Conservation (phyloP, 139 green algal genomes). For the Chlamydomonas applanata region DNA sequence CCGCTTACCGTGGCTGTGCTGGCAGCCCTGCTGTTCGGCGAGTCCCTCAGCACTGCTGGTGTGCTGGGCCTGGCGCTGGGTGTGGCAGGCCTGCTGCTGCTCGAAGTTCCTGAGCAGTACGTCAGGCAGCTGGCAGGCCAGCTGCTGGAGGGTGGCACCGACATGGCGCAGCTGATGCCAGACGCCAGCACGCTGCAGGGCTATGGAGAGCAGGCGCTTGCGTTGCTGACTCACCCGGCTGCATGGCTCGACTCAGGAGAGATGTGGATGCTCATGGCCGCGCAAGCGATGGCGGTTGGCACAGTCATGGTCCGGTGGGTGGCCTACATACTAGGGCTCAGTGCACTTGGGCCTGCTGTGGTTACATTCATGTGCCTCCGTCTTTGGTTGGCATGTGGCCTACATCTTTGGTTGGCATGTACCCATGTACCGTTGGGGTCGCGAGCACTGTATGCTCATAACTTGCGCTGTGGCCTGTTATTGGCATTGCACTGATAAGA, state of each 20-base stretch:
- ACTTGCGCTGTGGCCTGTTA: too few relatives aligned
- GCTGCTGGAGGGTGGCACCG: background rate
- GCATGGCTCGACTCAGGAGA: constrained; percentile 74
- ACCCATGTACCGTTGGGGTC: too few relatives aligned
- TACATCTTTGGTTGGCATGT: too few relatives aligned
- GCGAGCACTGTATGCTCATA: too few relatives aligned
- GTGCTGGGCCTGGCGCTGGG: constrained; percentile 73
- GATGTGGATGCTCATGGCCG: constrained; percentile 95
- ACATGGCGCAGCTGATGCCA: background rate
- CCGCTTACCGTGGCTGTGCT: constrained; percentile 88
- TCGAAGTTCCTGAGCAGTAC: constrained; percentile 79
- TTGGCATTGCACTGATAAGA: too few relatives aligned
- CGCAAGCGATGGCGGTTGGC: constrained; percentile 95
- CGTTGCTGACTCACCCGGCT: constrained; percentile 4
- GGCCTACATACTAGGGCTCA: background rate
- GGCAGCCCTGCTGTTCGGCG: constrained; percentile 89
- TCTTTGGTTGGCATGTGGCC: too few relatives aligned
- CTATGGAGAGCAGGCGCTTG: background rate
- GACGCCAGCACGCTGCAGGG: too few relatives aligned
- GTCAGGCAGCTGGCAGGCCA: background rate
- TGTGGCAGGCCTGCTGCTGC: constrained; percentile 80
- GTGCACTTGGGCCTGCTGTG: too few relatives aligned
- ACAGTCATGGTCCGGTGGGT: constrained; percentile 96
- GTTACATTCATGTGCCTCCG: too few relatives aligned
- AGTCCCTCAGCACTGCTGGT: constrained; percentile 46